Evolutionary conservation across 1,284 basidiomycete genomes (phyloP), one percentile per base, ranked within the genome.

Genomic region (Sphaerobolus stellatus): DNA sequence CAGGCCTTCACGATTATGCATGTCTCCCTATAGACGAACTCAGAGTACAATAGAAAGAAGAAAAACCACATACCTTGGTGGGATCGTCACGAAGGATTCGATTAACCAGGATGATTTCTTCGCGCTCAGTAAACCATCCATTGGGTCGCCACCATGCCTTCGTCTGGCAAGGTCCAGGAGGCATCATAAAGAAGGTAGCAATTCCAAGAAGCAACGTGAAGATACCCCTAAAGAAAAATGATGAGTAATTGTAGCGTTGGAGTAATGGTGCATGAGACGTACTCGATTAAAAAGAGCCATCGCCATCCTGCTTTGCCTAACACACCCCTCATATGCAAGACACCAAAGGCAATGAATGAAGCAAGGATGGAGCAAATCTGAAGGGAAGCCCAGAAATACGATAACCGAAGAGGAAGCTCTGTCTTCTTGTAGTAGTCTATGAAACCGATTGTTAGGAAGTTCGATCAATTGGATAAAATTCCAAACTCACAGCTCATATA

Each of bases 1-100:
- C n/a, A 90, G 66, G 1, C 83, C 83, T 67, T 91, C 79, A 24
- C 89, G 81, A 59, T 92, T 92, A 70, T 91, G 86, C 88, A 91
- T 91, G 58, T 83, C 80, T 4, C 81, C 78, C 75, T 79, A 29
- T 4, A 18, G 18, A 28, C 11, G 9, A 44, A 44, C 11, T 16
- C 28, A 41, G 18, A 36, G 34, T 14, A 24, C 33, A 7, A 30
- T 53, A 11, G 18, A 36, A 11, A 11, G 40, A 41, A 31, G 13
- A 22, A 27, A 24, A 27, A 14, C 41, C 14, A 20, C 28, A 18
- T 29, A 73, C 80, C 74, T 90, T 86, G 14, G 78, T 73, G 2
- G 83, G 87, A 59, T 90, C 87, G 63, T 89, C 88, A 2, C 88
- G 76, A 5, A 90, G 71, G n/a, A 89, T 75, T 18, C 83, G 74